Evolutionary conservation across 2,329 filamentous ascomycete genomes (phyloP).

Genomic region (Colletotrichum liriopes): DNA sequence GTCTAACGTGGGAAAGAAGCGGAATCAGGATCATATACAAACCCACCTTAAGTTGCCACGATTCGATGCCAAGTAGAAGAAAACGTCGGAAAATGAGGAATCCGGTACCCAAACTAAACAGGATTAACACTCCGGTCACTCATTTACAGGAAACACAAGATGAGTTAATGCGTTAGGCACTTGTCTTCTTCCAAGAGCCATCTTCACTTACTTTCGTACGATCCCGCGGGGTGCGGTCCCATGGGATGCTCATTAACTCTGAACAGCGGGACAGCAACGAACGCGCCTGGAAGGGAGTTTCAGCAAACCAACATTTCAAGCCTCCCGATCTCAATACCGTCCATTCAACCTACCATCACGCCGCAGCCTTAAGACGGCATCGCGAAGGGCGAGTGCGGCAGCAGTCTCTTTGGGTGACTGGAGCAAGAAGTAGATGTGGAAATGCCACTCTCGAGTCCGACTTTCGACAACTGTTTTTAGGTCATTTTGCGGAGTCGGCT

Average conservation of each 20-base stretch:
- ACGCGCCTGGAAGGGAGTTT: constrained; percentile 47
- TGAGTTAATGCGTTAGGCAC: no score
- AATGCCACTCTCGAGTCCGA: constrained; percentile 53
- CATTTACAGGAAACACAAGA: not conserved
- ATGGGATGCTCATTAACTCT: constrained; percentile 52
- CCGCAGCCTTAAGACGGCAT: constrained; percentile 51
- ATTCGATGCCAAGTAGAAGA: constrained; percentile 53
- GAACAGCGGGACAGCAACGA: constrained; percentile 52
- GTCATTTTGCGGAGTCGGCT: constrained; percentile 47
- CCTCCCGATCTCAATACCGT: fast-evolving
- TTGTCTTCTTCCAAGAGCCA: not conserved
- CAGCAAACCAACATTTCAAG: not conserved
- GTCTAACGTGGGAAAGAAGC: no score
- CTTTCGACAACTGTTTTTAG: constrained; percentile 50
- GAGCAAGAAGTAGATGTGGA: constrained; percentile 54
- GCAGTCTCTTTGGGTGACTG: constrained; percentile 52
- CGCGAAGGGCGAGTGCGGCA: constrained; percentile 52
- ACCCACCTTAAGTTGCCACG: constrained; percentile 50
- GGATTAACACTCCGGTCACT: not conserved
- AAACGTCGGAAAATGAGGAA: constrained; percentile 54
- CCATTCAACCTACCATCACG: constrained; percentile 48
- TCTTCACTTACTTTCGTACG: constrained; percentile 52
- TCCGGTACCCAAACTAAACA: constrained; percentile 52
- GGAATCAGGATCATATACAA: no score
- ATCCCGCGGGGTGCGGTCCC: constrained; percentile 54